Percentiles rank a stretch among this genome's conserved stretches.
Evolutionary conservation across 129 eudicot genomes (phyloP).

Genomic region (Solidago caesia): DNA sequence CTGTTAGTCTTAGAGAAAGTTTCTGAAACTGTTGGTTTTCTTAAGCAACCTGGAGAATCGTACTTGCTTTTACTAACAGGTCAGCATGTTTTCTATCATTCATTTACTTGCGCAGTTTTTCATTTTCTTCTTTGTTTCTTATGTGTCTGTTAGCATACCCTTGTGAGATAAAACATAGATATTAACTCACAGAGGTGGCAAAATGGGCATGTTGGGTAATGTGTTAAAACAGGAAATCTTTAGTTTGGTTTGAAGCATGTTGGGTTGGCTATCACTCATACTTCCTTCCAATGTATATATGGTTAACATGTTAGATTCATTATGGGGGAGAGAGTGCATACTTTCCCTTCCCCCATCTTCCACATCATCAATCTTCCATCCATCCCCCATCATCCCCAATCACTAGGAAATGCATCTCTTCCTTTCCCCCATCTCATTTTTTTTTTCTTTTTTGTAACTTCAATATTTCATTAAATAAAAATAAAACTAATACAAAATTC

Average conservation of each 20-base stretch:
- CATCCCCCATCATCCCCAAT: too few species aligned
- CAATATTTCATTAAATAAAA: too few species aligned
- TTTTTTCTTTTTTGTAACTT: too few species aligned
- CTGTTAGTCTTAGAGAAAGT: too few species aligned
- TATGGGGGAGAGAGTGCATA: too few species aligned
- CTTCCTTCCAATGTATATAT: neutral
- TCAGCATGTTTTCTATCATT: constrained; percentile 8
- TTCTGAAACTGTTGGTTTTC: constrained; percentile 67
- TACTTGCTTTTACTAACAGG: constrained; percentile 88
- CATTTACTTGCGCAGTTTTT: neutral
- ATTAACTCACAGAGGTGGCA: neutral
- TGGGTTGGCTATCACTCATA: neutral
- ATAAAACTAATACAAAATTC: too few species aligned
- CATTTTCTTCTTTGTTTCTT: neutral
- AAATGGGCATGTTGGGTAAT: neutral
- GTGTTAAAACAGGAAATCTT: neutral
- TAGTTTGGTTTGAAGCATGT: neutral
- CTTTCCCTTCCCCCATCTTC: too few species aligned
- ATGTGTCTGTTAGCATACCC: neutral
- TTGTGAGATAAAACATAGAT: neutral
- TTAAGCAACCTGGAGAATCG: constrained; percentile 57
- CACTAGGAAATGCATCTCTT: too few species aligned
- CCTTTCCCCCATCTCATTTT: too few species aligned
- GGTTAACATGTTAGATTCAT: too few species aligned
- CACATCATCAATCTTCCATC: too few species aligned